Evolutionary conservation across 768 basidiomycete genomes (phyloP).

Genomic region (Rhizopogon rudus): DNA sequence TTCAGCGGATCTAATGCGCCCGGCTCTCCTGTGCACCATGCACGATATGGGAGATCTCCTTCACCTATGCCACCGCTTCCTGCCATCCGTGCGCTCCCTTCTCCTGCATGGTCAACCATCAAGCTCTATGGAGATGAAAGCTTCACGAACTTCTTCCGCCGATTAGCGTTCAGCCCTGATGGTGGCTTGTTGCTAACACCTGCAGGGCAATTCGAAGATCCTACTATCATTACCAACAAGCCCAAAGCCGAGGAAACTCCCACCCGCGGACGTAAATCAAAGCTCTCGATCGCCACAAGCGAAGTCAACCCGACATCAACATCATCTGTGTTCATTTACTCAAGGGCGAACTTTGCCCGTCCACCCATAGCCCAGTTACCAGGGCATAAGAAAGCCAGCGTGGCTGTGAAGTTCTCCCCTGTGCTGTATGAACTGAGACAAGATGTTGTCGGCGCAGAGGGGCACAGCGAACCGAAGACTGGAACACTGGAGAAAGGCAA

Average conservation of each 20-base stretch:
- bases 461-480: slow-evolving; percentile 40
- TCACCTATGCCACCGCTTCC: slow-evolving; percentile 92
- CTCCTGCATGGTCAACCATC: slow-evolving; percentile 61
- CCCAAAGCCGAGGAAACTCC: slow-evolving; percentile 38
- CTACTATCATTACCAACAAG: slow-evolving; percentile 42
- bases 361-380: slow-evolving; percentile 94
- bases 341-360: slow-evolving; percentile 88
- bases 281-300: slow-evolving; percentile 31
- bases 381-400: slow-evolving; percentile 93
- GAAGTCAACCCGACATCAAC: slow-evolving; percentile 35
- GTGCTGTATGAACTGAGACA: slow-evolving; percentile 86
- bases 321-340: slow-evolving; percentile 89
- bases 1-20: slow-evolving; percentile 82
- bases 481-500: slow-evolving; percentile 63
- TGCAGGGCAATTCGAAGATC: slow-evolving; percentile 96
- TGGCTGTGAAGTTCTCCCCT: slow-evolving; percentile 92
- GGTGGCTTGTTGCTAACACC: slow-evolving; percentile 92
- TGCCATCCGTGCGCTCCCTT: slow-evolving; percentile 73
- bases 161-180: slow-evolving; percentile 92
- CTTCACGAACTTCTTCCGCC: slow-evolving; percentile 92
- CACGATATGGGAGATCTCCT: slow-evolving; percentile 74
- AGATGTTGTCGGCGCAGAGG: slow-evolving; percentile 36
- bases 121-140: slow-evolving; percentile 94
- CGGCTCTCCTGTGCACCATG: slow-evolving; percentile 54
- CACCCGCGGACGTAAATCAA: slow-evolving; percentile 54